Evolutionary conservation across 1,284 basidiomycete genomes (phyloP), one percentile per base, ranked within the genome.

Genomic region (Irpex sp.): DNA sequence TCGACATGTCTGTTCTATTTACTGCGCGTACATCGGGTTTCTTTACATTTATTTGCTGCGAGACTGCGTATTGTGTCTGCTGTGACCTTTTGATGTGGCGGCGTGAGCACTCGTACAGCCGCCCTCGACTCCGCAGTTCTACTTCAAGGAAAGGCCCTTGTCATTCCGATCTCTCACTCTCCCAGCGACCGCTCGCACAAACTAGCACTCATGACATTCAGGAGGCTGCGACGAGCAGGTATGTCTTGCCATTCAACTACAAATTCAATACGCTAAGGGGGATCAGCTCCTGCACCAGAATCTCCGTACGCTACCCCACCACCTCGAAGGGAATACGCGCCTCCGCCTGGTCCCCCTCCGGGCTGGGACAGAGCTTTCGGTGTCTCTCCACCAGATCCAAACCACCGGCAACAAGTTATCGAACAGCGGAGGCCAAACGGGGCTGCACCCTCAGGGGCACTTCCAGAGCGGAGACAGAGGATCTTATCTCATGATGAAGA

Each of bases 401-500:
- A 17, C 34, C 13, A n/a, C 31, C 59, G 19, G n/a, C 60, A 37
- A 51, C 9, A 38, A 15, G 56, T 15, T 11, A 9, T 19, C 15
- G 6, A 7, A 8, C 44, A 13, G 21, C n/a, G 34, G 8, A 15
- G n/a, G 38, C 54, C 21, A 17, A 26, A 11, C 51, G 37, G 26
- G 36, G 31, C 36, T 17, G 60, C 26, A 26, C 26, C 26, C 26
- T 26, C 26, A 59, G 69, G 70, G 61, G 74, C 72, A 26, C 26
- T 26, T 26, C 26, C 26, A 26, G 44, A 48, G 17, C 74, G 78
- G 4, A 70, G 75, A 8, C 79, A 81, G 63, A 78, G 82, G 2
- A 82, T 91, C 58, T 88, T 91, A 52, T 85, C 89, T 0, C 80
- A 75, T 6, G 87, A 91, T 52, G 91, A 93, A 70, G 89, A 92